Conservation (phyloP, 371 early-diverging fungal species). For the Chytridiales sp. region DNA sequence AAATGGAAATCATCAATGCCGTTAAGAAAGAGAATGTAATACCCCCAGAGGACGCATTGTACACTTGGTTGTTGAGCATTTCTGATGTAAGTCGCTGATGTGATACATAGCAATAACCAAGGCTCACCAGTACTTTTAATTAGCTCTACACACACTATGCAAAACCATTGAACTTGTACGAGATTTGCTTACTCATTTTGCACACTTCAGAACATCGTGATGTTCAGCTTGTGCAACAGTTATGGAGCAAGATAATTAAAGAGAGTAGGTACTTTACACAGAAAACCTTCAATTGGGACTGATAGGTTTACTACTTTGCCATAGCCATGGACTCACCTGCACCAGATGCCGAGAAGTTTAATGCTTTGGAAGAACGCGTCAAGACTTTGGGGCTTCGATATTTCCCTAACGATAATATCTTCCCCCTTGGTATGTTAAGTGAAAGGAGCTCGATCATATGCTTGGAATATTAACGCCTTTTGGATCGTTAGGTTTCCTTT, state of each 20-base stretch:
- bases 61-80: conserved; percentile 15
- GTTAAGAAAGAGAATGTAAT: background rate
- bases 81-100: conserved; percentile 16
- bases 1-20: conserved; percentile 27
- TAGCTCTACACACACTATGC: conserved; percentile 58
- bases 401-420: conserved; percentile 53
- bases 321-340: conserved; percentile 19
- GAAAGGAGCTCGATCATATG: no score
- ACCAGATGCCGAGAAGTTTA: conserved; percentile 29
- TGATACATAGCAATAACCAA: background rate
- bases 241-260: conserved; percentile 57
- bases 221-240: conserved; percentile 46
- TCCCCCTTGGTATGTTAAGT: conserved; percentile 37
- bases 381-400: conserved; percentile 47
- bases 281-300: background rate
- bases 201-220: conserved; percentile 58
- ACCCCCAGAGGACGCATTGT: conserved; percentile 21
- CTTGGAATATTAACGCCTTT: background rate
- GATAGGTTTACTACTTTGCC: conserved; percentile 1
- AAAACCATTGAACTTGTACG: conserved; percentile 58
- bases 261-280: conserved; percentile 31
- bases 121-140: background rate
- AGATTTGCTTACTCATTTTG: conserved; percentile 60
- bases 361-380: conserved; percentile 27
- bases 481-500: conserved; percentile 13